A percentile compares a stretch with the other conserved stretches of the same genome.
Conservation (phyloP, 345 rosid genomes). For the Bruguiera gymnorhiza region DNA sequence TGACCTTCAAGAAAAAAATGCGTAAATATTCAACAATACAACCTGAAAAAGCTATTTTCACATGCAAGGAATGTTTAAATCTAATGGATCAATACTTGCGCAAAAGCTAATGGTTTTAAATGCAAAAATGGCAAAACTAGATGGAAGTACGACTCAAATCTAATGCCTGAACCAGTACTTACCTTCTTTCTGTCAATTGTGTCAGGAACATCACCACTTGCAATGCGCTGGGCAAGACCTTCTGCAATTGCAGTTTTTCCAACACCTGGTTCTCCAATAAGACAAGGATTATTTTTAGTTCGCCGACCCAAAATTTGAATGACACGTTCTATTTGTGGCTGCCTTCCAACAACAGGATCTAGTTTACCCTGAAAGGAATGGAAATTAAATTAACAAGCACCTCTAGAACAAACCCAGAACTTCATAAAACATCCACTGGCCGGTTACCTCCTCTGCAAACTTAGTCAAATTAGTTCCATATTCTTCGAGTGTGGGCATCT, state of each 20-base stretch:
- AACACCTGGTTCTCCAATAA: slow-evolving; percentile 99
- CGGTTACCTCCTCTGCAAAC: slow-evolving; percentile 86
- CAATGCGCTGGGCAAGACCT: slow-evolving; percentile 96
- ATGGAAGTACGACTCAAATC: background rate
- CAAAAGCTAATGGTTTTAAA: background rate
- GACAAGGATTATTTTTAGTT: slow-evolving; percentile 97
- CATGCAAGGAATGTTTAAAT: background rate
- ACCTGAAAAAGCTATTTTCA: no score
- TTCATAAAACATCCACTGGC: background rate
- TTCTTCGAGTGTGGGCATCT: slow-evolving; percentile 99
- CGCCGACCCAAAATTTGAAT: slow-evolving; percentile 94
- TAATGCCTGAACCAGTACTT: background rate
- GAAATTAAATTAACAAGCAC: background rate
- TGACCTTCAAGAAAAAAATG: no score
- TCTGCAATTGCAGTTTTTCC: slow-evolving; percentile 99
- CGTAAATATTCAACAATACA: no score
- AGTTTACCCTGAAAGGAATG: slow-evolving; percentile 67
- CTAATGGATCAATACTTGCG: background rate
- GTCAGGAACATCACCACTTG: slow-evolving; percentile 94
- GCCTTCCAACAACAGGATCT: slow-evolving; percentile 99
- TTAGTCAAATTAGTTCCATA: slow-evolving; percentile 97
- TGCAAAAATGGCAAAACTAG: background rate
- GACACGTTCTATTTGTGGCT: slow-evolving; percentile 90
- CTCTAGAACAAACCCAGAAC: background rate
- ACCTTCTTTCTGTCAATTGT: slow-evolving; percentile 98